Conservation (phyloP, 768 basidiomycete species). For the Tephrocybe rancida region DNA sequence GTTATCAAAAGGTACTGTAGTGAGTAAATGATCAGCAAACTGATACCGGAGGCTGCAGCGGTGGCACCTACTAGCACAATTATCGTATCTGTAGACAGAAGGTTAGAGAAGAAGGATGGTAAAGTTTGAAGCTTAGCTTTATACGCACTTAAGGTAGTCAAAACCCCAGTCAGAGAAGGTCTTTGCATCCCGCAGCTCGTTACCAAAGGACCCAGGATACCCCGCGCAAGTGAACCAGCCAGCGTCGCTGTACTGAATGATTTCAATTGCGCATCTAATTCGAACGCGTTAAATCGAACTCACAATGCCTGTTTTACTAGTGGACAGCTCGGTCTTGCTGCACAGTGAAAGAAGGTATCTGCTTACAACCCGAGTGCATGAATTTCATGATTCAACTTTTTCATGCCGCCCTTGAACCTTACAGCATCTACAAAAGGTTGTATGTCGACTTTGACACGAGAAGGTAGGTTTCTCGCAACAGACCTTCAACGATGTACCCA, state of each 20-base stretch:
- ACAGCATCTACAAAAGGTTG: slow-evolving; percentile 38
- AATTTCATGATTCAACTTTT: slow-evolving; percentile 53
- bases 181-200: slow-evolving; percentile 58
- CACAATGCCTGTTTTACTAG: slow-evolving; percentile 45
- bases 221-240: slow-evolving; percentile 72
- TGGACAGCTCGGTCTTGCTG: not conserved
- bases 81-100: slow-evolving; percentile 44
- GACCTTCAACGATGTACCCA: slow-evolving; percentile 59
- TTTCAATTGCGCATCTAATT: not conserved
- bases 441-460: not conserved
- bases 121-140: not conserved
- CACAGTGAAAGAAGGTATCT: not conserved
- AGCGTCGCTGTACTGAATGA: slow-evolving; percentile 54
- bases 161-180: slow-evolving; percentile 69
- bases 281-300: slow-evolving; percentile 13
- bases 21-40: not conserved
- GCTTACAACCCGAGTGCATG: slow-evolving; percentile 61
- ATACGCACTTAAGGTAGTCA: slow-evolving; percentile 61
- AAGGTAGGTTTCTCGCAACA: slow-evolving; percentile 2
- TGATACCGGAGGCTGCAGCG: not conserved
- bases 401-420: slow-evolving; percentile 61
- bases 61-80: slow-evolving; percentile 49
- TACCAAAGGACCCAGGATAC: slow-evolving; percentile 65
- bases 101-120: not conserved
- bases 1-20: slow-evolving; percentile 56